Base-by-base conservation (phyloP, 2,329 filamentous ascomycete species). In the Curvularia hawaiiensis region DNA sequence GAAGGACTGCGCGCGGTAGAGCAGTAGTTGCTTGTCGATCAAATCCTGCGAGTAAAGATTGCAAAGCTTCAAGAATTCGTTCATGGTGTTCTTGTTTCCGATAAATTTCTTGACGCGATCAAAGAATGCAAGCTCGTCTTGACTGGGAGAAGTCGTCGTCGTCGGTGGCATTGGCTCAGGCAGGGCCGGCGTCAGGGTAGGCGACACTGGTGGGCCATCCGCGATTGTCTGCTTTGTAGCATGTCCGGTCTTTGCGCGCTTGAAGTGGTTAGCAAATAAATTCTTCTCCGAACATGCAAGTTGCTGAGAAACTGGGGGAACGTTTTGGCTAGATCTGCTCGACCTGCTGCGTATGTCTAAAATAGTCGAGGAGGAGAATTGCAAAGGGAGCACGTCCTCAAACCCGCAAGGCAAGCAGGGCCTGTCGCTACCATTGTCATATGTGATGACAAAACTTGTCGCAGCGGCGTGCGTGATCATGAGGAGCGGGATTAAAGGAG, bases 101-200 rank as follows among this genome's bases (percentile, higher is more conserved):
- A 99, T 91, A 70, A 90, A 94, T 78, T 99, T 99, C 84, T 97
- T 98, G 18, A 95, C 92, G 8, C 92, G 89, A 60, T 99, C 95
- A 68, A 99, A 99, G 78, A 98, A 98, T 2, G 88, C 88, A 51
- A 98, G 84, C 72, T 98, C 94, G 56, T 98, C 94, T 52, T 88
- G 85, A 24, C 85, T 90, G 1, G 92, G 90, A n/a, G 88, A 87
- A 9, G 88, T 82, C 1, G 88, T 86, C 0, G 88, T 85, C 0
- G 87, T 88, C 0, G 93, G 92, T 14, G 90, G 88, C 31, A 98
- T 85, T 2, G 95, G 93, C 72, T 94, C 90, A 1, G 95, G 95
- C 65, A 96, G 86, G 48, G 91, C 86, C 1, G 95, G 95, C 1
- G 94, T 92, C 46, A 99, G 80, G 0, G 92, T 96, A 0, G 95